Evolutionary conservation across 805 yeast genomes (phyloP).

Genomic region (Candida glaebosa): DNA sequence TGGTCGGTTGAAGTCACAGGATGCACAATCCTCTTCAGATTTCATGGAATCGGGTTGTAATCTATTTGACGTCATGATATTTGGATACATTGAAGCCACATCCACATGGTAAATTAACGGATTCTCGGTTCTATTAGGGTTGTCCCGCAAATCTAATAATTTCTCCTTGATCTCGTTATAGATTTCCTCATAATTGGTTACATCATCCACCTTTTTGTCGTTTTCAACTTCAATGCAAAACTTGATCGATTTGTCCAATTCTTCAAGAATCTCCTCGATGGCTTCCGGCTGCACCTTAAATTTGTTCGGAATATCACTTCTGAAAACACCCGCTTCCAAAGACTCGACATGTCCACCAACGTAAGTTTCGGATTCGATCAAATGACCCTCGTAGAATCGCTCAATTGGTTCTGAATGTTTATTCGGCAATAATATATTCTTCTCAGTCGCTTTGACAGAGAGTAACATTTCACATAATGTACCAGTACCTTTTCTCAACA

Average conservation of each 20-base stretch:
- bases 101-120: constrained; percentile 97
- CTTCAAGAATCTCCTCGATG: constrained; percentile 70
- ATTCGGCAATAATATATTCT: constrained; percentile 79
- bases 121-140: constrained; percentile 64
- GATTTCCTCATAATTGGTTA: constrained; percentile 76
- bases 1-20: constrained; percentile 95
- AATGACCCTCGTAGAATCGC: constrained; percentile 90
- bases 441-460: constrained; percentile 91
- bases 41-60: constrained; percentile 98
- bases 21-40: constrained; percentile 90
- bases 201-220: constrained; percentile 66
- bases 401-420: constrained; percentile 94
- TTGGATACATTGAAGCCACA: constrained; percentile 99
- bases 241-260: constrained; percentile 70
- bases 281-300: constrained; percentile 81
- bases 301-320: constrained; percentile 77
- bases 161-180: constrained; percentile 51
- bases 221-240: constrained; percentile 85
- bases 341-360: constrained; percentile 99
- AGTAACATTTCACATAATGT: constrained; percentile 96
- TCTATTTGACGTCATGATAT: constrained; percentile 96
- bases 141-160: constrained; percentile 55
- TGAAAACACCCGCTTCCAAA: constrained; percentile 94
- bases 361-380: constrained; percentile 91
- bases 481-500: constrained; percentile 95